Evolutionary conservation across 2,329 filamentous ascomycete species (phyloP), one percentile per base, ranked within the genome.

Genomic region (Colletotrichum sublineola): DNA sequence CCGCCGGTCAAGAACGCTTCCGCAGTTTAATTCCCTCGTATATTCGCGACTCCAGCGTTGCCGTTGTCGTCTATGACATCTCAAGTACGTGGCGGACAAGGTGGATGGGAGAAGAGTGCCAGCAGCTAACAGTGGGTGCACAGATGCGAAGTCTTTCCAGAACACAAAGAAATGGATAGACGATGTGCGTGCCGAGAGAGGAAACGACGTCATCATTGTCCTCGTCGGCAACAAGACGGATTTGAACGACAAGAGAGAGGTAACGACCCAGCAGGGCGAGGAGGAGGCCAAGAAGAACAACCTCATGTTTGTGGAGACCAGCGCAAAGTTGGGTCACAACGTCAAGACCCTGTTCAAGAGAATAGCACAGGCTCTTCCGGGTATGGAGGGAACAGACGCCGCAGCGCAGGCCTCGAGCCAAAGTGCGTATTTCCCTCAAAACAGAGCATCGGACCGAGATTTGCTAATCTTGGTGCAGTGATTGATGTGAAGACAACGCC

Each of bases 91-190:
- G 15, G 24, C 29, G 15, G 20, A 38, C 15, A 18, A 33, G 44
- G 61, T 33, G n/a, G n/a, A 29, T 3, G 36, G 20, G 53, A 18
- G 15, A 52, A 56, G 15, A 2, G 15, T 48, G 6, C 29, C 7
- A 29, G 14, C 29, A 44, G 36, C 57, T 56, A 8, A 68, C 67
- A 58, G 31, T 24, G 48, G 53, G 42, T 62, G 46, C 56, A 44
- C 77, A 94, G 91, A 96, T 82, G 92, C 93, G 75, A 98, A 98
- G 84, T 97, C 95, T 33, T 99, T 99, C 87, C 93, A 98, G 82
- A 98, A 99, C 84, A 99, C 96, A 67, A 92, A 95, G 80, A 99
- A 99, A 88, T 99, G 97, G 96, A 97, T 99, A 76, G 96, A 99
- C 81, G 96, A 99, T 81, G 96, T 99, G 71, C 91, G 96, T 74